Evolutionary conservation across 108 stramenopile species (phyloP), one percentile per base, ranked within the genome.

Genomic region (Cyclotella sp.): DNA sequence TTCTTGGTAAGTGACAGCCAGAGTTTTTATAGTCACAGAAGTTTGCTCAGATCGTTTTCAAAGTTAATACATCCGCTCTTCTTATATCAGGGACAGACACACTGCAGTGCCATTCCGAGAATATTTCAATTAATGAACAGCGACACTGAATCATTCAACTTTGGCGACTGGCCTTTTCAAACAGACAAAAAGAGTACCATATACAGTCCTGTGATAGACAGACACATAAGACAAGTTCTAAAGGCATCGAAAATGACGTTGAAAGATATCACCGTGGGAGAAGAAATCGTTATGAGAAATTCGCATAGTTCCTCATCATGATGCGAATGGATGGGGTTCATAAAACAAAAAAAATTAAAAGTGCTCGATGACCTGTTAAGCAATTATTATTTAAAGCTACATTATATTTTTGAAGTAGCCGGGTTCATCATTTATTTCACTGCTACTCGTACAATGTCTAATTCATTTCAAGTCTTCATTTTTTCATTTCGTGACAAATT

Each of bases 121-220:
- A 39, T 54, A 68, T 15, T 53, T 14, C 45, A 51, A 28, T 68
- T 53, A 49, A 68, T 68, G 68, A 68, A 49, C 19, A 49, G 30
- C 5, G 44, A 52, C 34, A 68, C 12, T 2, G 43, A 53, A 9
- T 49, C 47, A 9, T 68, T 39, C 45, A 68, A 52, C n/a, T 68
- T 28, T 53, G 52, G 34, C 0, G 51, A 53, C 11, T 49, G 29
- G 14, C 9, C 61, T 51, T 51, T 8, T 51, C 49, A 51, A 62
- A 16, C 3, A 3, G 12, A 18, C 7, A 62, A 41, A 27, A 62
- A 16, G 18, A 26, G 43, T 44, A 27, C 34, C 39, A 34, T 27
- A 2, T 64, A 64, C 26, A 64, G 21, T 46, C 45, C 63, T 24
- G 11, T 61, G 60, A 61, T 39, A 15, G 60, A 61, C 34, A 61